Evolutionary conservation across 2,329 filamentous ascomycete genomes (phyloP), one percentile per base, ranked within the genome.

Genomic region (Venturiaceae sp.): DNA sequence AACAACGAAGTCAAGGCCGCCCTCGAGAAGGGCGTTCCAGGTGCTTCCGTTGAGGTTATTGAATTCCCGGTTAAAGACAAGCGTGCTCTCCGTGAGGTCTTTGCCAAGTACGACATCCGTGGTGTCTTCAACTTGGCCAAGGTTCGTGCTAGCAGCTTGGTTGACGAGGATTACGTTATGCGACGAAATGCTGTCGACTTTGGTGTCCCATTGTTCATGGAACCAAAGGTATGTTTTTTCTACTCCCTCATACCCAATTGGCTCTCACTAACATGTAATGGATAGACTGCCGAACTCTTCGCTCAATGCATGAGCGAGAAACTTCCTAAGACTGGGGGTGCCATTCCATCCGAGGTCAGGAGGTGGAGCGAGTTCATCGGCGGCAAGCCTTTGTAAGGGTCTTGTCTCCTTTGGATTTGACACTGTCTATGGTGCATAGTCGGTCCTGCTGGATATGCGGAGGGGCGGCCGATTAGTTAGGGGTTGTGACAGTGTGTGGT

Each of bases 131-230:
- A 97, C 80, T 78, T 99, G 67, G 91, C 92, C 60, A 84, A 87
- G 74, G 83, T 83, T 65, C 82, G 92, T 69, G 94, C 85, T 61
- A 92, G 89, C 80, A 92, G 88, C 37, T 80, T 90, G 61, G 78
- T 88, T 62, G 94, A 99, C 70, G 90, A 95, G 69, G 92, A 99
- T 78, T 99, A 99, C 68, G 91, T 99, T 59, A 97, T 97, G 92
- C 85, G 94, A 68, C 85, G 94, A 71, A 99, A 99, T 70, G 94
- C 94, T 30, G 94, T 99, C 59, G 94, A 99, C 77, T 99, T 99
- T 73, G 92, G 92, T 66, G 91, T 97, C 33, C 94, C 94, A 53
- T 80, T 99, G 59, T 97, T 99, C 75, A 96, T 96, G 92, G 92
- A 97, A 79, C 90, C 92, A 58, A 92, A 94, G 86, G 91, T 95